Conservation (phyloP, 768 basidiomycete genomes). For the Lyophyllum shimeji region DNA sequence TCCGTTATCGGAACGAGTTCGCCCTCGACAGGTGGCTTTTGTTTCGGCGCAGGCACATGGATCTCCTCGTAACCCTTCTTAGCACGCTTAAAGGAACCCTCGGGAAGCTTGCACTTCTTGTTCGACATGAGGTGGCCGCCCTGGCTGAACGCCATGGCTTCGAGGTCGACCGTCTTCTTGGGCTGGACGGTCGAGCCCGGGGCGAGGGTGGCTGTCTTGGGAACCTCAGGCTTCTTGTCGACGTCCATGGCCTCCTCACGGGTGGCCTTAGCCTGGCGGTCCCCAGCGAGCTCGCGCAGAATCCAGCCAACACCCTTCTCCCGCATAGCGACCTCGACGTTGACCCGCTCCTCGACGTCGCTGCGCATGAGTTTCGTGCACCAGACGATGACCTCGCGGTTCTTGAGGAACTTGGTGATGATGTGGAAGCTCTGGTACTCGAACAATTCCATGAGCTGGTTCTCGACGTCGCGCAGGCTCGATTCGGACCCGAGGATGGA, state of each 20-base stretch:
- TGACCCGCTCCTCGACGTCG: constrained; percentile 84
- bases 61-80: constrained; percentile 99
- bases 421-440: constrained; percentile 91
- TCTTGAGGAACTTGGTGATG: constrained; percentile 88
- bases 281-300: constrained; percentile 81
- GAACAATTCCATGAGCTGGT: constrained; percentile 94
- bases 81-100: constrained; percentile 95
- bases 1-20: constrained; percentile 71
- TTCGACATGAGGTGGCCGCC: constrained; percentile 98
- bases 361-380: constrained; percentile 94
- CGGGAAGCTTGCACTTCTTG: constrained; percentile 96
- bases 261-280: constrained; percentile 57
- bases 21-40: constrained; percentile 57
- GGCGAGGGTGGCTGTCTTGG: constrained; percentile 82
- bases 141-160: constrained; percentile 93
- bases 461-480: constrained; percentile 89
- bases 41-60: constrained; percentile 92
- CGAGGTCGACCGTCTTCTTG: constrained; percentile 83
- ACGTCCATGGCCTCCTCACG: constrained; percentile 74
- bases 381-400: constrained; percentile 96
- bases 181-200: constrained; percentile 89
- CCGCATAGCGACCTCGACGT: constrained; percentile 97
- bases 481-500: constrained; percentile 85
- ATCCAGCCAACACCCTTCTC: constrained; percentile 98
- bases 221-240: constrained; percentile 62